These are phyloP conservation scores for Epichloe sylvatica DNA, from an alignment of 2,329 filamentous ascomycete genomes.

Conservation along the genomic window DNA sequence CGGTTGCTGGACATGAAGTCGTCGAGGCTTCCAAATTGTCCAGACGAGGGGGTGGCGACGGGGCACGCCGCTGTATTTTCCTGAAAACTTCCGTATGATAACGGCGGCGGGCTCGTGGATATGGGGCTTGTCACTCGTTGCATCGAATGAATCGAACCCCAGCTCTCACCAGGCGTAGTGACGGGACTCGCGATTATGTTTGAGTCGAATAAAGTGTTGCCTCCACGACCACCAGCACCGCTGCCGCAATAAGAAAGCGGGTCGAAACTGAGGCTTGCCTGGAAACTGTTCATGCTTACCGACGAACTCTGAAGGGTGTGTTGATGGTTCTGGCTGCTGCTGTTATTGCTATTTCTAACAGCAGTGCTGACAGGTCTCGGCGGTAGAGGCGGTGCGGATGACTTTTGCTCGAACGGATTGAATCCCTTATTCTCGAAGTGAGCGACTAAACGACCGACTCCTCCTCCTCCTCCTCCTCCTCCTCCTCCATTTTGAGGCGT, in stretches of 20 bases:
- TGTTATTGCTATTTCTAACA: constrained; percentile 5
- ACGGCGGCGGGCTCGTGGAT: constrained; percentile 16
- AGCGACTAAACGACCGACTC: constrained; percentile 24
- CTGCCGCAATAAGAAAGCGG: constrained; percentile 4
- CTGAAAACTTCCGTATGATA: constrained; percentile 20
- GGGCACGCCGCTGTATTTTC: constrained; percentile 18
- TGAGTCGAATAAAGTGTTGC: constrained; percentile 8
- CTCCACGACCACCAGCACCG: constrained; percentile 1
- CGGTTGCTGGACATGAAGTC: constrained; percentile 19
- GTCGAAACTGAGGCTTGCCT: constrained; percentile 5
- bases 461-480: constrained; percentile 10
- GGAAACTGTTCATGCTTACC: constrained; percentile 10
- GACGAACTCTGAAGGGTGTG: constrained; percentile 9
- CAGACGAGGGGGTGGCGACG: constrained; percentile 13
- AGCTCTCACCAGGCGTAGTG: constrained; percentile 18
- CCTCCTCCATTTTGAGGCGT: constrained; percentile 11
- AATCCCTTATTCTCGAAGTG: constrained; percentile 27
- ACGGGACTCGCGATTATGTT: constrained; percentile 21
- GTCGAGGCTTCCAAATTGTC: constrained; percentile 20
- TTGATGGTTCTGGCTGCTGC: constrained; percentile 6
- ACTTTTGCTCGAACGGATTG: constrained; percentile 22
- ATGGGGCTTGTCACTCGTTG: constrained; percentile 21
- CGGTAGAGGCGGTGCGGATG: constrained; percentile 22
- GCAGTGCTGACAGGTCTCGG: constrained; percentile 19
- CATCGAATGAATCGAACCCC: constrained; percentile 17